These are phyloP conservation scores for Cyberlindnera euphorbiae DNA, from an alignment of 805 yeast species.

Conservation along the genomic window DNA sequence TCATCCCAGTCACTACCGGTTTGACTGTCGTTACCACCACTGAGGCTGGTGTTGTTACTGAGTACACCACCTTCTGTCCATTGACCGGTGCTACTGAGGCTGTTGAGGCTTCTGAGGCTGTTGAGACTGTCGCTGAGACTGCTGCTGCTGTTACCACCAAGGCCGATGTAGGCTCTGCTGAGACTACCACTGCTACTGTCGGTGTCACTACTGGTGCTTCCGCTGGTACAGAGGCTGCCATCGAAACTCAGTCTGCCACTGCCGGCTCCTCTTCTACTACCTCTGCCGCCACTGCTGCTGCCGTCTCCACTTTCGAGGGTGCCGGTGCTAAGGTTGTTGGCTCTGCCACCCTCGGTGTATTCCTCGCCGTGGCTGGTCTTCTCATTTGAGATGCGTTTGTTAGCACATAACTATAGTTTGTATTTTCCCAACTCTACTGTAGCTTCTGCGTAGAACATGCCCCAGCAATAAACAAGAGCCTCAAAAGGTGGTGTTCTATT, in stretches of 20 bases:
- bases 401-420: no score
- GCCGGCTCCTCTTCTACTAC: slow-evolving; percentile 14
- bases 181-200: slow-evolving; percentile 2
- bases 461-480: no score
- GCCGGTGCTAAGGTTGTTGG: slow-evolving; percentile 77
- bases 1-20: slow-evolving; percentile 15
- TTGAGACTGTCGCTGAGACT: slow-evolving; percentile 3
- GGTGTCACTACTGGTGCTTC: slow-evolving; percentile 1
- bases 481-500: no score
- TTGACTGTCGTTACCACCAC: slow-evolving; percentile 10
- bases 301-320: slow-evolving; percentile 17
- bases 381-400: slow-evolving; percentile 35
- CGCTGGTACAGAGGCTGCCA: slow-evolving; percentile 1
- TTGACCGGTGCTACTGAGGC: slow-evolving; percentile 4
- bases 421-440: no score
- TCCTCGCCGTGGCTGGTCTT: slow-evolving; percentile 82
- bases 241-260: neutral
- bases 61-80: slow-evolving; percentile 31
- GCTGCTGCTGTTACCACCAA: slow-evolving; percentile 2
- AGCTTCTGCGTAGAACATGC: no score
- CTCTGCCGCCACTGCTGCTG: slow-evolving; percentile 3
- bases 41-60: slow-evolving; percentile 7
- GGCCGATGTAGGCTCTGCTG: neutral
- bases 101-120: no score
- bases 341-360: slow-evolving; percentile 79